These are phyloP conservation scores for Luffa acutangula DNA, from an alignment of 306 rosid genomes.

Conservation along the genomic window DNA sequence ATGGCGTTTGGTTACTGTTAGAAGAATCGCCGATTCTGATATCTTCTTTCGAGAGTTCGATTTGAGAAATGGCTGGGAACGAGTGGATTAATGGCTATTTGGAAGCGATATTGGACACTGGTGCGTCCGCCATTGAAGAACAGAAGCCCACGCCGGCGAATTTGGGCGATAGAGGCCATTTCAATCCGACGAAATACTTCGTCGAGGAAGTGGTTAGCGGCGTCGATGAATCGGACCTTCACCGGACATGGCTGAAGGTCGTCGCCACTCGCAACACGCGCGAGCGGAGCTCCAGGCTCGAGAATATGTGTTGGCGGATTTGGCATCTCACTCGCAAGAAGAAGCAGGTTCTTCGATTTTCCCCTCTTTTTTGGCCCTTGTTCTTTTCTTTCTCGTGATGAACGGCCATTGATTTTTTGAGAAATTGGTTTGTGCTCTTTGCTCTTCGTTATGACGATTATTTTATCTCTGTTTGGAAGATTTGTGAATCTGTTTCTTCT, in stretches of 20 bases:
- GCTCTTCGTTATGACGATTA: neutral
- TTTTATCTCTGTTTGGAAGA: neutral
- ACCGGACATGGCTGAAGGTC: conserved; percentile 90
- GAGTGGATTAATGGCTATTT: conserved; percentile 93
- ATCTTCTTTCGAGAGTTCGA: neutral
- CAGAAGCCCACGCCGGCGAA: conserved; percentile 45
- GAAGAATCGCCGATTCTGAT: neutral
- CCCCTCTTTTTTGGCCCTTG: neutral
- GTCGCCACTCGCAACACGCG: conserved; percentile 88
- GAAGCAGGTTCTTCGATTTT: conserved; percentile 39
- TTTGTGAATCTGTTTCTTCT: neutral
- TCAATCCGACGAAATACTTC: conserved; percentile 78
- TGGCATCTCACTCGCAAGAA: conserved; percentile 95
- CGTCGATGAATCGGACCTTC: conserved; percentile 79
- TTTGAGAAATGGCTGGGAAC: conserved; percentile 61
- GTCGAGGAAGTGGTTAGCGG: conserved; percentile 89
- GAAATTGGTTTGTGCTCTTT: neutral
- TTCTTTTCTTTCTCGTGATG: neutral
- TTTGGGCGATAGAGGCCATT: conserved; percentile 49
- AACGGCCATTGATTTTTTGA: neutral
- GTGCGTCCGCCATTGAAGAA: conserved; percentile 70
- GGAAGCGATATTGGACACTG: conserved; percentile 74
- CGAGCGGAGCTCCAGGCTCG: conserved; percentile 82
- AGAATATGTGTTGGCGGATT: conserved; percentile 99
- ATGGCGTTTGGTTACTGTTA: neutral